Conservation (phyloP, 768 basidiomycete species). For the Calocera cornea region DNA sequence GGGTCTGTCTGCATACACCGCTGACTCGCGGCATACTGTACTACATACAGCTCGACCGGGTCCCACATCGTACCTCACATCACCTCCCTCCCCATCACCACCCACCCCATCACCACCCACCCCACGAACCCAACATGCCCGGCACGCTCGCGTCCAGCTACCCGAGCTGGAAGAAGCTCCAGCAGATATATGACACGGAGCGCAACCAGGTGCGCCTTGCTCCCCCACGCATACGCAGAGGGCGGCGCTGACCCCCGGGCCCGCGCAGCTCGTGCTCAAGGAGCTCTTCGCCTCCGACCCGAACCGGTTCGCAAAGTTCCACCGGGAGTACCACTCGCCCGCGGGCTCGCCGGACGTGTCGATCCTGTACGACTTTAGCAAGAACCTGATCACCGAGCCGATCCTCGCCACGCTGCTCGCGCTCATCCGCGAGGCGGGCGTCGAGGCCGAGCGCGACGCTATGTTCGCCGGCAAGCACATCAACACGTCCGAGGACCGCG, state of each 20-base stretch:
- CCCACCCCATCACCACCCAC: background rate
- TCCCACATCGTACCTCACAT: no score
- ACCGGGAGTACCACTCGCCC: conserved; percentile 54
- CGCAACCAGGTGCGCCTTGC: conserved; percentile 4
- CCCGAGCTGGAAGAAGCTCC: conserved; percentile 79
- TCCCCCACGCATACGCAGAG: background rate
- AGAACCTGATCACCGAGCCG: conserved; percentile 83
- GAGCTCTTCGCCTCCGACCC: conserved; percentile 88
- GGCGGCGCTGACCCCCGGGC: conserved; percentile 34
- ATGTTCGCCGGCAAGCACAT: conserved; percentile 96
- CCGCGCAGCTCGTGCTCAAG: conserved; percentile 65
- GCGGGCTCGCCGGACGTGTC: conserved; percentile 50
- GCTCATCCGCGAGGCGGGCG: conserved; percentile 72
- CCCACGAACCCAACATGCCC: conserved; percentile 8
- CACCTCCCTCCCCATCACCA: background rate
- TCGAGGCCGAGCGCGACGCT: conserved; percentile 73
- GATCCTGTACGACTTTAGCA: conserved; percentile 91
- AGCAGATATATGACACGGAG: conserved; percentile 46
- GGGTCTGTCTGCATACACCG: no score
- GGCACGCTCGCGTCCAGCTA: conserved; percentile 41
- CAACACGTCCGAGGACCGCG: conserved; percentile 96
- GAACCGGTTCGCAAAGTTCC: conserved; percentile 73
- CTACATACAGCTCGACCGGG: background rate
- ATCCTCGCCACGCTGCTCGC: conserved; percentile 64
- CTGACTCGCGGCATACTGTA: background rate